Evolutionary conservation across 192 early-diverging fungal species (phyloP).

Genomic region (Coemansia sp.): DNA sequence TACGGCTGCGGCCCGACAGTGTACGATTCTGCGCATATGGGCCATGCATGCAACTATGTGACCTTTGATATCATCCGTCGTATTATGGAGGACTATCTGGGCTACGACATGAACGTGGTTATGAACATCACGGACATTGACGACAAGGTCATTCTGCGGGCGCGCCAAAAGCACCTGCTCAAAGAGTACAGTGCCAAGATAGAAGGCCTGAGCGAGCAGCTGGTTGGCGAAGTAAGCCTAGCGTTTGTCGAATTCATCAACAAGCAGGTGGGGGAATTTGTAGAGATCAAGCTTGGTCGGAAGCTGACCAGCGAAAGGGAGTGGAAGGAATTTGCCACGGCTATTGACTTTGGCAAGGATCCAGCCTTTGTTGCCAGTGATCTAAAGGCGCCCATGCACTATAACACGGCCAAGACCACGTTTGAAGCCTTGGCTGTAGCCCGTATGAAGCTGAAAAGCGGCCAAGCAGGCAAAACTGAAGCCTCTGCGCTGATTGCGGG

Average conservation of each 20-base stretch:
- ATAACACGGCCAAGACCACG: conserved; percentile 55
- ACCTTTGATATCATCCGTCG: conserved; percentile 91
- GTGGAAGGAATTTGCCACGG: conserved; percentile 60
- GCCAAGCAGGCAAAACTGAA: conserved; percentile 35
- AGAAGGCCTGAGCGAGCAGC: conserved; percentile 46
- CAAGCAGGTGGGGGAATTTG: conserved; percentile 56
- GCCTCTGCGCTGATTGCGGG: conserved; percentile 39
- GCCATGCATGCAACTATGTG: conserved; percentile 93
- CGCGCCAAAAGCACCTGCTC: conserved; percentile 82
- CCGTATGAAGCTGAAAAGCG: conserved; percentile 14
- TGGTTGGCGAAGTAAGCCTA: conserved; percentile 57
- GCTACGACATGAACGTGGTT: conserved; percentile 89
- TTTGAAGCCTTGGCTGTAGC: conserved; percentile 27
- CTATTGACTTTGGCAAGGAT: conserved; percentile 51
- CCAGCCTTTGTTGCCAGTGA: conserved; percentile 46
- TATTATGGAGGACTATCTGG: conserved; percentile 92
- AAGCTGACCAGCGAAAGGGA: conserved; percentile 47
- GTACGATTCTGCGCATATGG: conserved; percentile 93
- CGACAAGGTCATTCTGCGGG: conserved; percentile 94
- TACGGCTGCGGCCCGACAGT: conserved; percentile 99
- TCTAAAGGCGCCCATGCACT: conserved; percentile 75
- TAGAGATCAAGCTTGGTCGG: conserved; percentile 54
- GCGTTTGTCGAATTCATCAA: conserved; percentile 67
- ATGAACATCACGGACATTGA: conserved; percentile 99
- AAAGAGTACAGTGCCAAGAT: conserved; percentile 53